A percentile compares a stretch with the other conserved stretches of the same genome.
Evolutionary conservation across 345 rosid species (phyloP).

Genomic region (Gossypioides kirkii): DNA sequence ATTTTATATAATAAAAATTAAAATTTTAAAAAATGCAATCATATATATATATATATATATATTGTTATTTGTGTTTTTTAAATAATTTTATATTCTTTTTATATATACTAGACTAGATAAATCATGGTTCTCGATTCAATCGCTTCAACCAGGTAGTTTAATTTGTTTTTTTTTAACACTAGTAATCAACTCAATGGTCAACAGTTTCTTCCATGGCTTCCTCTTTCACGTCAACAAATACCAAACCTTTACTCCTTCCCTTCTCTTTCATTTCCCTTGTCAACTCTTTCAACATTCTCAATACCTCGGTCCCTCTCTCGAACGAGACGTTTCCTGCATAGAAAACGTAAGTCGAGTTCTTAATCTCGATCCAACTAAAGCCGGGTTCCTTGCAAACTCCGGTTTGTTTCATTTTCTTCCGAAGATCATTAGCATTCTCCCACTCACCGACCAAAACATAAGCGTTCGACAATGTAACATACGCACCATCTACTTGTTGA

Average conservation of each 20-base stretch:
- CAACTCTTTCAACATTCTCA: conserved; percentile 44
- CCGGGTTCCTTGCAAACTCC: conserved; percentile 70
- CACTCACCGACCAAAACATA: conserved; percentile 59
- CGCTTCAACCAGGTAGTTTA: no score
- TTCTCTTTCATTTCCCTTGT: conserved; percentile 54
- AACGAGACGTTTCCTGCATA: conserved; percentile 40
- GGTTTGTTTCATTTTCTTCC: conserved; percentile 53
- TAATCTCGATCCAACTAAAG: conserved; percentile 75
- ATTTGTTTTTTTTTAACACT: no score
- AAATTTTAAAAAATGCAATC: no score
- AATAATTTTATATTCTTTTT: no score
- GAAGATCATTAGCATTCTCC: conserved; percentile 46
- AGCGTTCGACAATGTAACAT: conserved; percentile 63
- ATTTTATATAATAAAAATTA: no score
- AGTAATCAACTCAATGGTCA: conserved; percentile 42
- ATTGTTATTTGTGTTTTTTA: no score
- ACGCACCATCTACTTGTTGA: conserved; percentile 56
- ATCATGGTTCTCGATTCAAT: no score
- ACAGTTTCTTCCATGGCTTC: conserved; percentile 58
- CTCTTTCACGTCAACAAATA: conserved; percentile 57
- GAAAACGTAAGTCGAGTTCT: conserved; percentile 39
- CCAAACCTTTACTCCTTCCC: conserved; percentile 40
- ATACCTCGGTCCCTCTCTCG: conserved; percentile 36
- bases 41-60: no score
- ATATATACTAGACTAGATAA: no score